phyloP scores from a whole-genome alignment of 2,329 filamentous ascomycete genomes.

The Saccharata proteae region DNA sequence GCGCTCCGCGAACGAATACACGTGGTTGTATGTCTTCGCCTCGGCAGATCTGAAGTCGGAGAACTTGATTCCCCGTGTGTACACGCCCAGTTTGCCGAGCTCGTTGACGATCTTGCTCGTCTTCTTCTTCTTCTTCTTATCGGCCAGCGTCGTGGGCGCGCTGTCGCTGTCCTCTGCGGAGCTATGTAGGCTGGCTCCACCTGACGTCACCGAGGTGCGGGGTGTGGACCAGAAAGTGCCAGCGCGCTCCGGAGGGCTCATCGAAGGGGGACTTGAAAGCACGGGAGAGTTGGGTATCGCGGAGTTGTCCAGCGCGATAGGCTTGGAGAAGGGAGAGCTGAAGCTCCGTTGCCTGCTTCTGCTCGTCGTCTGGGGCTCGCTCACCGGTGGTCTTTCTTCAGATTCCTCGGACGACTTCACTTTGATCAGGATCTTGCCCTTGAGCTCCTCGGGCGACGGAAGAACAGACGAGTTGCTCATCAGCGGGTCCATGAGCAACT shows the following conservation, averaged over 20 bases:
- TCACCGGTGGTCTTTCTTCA: conserved; percentile 29
- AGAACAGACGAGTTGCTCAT: conserved; percentile 55
- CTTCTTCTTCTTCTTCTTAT: conserved; percentile 46
- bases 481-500: conserved; percentile 64
- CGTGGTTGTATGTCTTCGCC: conserved; percentile 82
- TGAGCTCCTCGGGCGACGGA: conserved; percentile 77
- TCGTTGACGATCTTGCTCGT: conserved; percentile 75
- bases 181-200: conserved; percentile 39
- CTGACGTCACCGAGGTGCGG: conserved; percentile 44
- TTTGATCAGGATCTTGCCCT: conserved; percentile 78
- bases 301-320: conserved; percentile 47
- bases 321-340: conserved; percentile 61
- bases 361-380: conserved; percentile 22
- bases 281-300: conserved; percentile 36
- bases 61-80: conserved; percentile 69
- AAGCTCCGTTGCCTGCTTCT: conserved; percentile 49
- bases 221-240: conserved; percentile 35
- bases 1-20: conserved; percentile 87
- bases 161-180: conserved; percentile 69
- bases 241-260: conserved; percentile 38
- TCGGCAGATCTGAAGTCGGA: conserved; percentile 65
- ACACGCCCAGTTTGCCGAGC: conserved; percentile 76
- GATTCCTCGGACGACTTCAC: conserved; percentile 66
- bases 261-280: conserved; percentile 40
- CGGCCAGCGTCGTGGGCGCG: conserved; percentile 41